Evolutionary conservation across 768 basidiomycete species (phyloP), one percentile per base, ranked within the genome.

Genomic region (Naematelia aurantialba): DNA sequence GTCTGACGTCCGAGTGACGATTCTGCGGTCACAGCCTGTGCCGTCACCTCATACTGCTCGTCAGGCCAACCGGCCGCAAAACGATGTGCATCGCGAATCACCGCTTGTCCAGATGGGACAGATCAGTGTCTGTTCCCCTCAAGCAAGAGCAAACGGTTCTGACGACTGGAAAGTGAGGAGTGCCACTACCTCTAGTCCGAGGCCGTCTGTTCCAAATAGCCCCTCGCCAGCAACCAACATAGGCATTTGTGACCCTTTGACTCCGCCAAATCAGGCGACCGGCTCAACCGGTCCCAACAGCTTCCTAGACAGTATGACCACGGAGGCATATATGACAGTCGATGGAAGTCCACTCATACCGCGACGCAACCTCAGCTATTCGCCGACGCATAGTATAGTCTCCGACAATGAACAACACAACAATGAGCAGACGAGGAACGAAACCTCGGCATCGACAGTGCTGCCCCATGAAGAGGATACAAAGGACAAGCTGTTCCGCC

Each of bases 311-410:
- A 39, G 8, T 17, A 39, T 39, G 34, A 26, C 48, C 2, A 1
- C 45, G 11, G 52, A 54, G 8, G 30, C 50, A 26, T 62, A 46
- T 39, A 29, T 34, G 34, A 62, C 61, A 1, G 56, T 31, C 27
- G 56, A 62, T 27, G 61, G 61, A 3, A 58, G 56, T 24, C 61
- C 61, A 5, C 52, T 62, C 13, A 46, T 62, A 1, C 61, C 61
- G 22, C 19, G 52, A 26, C 26, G 60, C 8, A 39, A 8, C 8
- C 17, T 39, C 8, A 39, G 34, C 17, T 8, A 39, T 39, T 8
- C 34, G 34, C 17, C 34, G 34, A 8, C 34, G 17, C 34, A 17
- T 17, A 39, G 8, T 17, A 17, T 39, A 39, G 8, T 39, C 8
- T 39, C 34, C 34, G 34, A 17, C 17, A 39, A 8, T 39, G 34